Evolutionary conservation across 2,329 filamentous ascomycete species (phyloP).

Genomic region (Knoxdaviesia capensis): DNA sequence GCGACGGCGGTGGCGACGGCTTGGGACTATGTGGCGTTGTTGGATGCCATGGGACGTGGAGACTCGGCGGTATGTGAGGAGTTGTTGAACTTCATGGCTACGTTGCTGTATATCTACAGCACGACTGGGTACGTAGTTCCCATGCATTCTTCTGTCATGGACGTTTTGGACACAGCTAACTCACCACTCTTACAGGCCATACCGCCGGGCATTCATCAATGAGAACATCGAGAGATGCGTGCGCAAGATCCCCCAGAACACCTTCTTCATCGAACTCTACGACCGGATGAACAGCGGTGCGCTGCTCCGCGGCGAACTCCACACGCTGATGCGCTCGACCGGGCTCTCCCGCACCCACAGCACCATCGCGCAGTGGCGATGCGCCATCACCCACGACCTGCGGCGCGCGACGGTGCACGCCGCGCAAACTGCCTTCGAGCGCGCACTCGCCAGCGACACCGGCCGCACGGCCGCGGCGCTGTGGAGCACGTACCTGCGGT

Average conservation of each 20-base stretch:
- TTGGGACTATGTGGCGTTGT: slow-evolving; percentile 19
- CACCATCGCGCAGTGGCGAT: slow-evolving; percentile 21
- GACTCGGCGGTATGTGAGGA: slow-evolving; percentile 30
- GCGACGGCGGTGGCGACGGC: slow-evolving; percentile 23
- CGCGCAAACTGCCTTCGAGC: slow-evolving; percentile 28
- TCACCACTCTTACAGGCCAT: slow-evolving; percentile 23
- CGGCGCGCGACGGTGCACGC: slow-evolving; percentile 26
- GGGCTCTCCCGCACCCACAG: slow-evolving; percentile 20
- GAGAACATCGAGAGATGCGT: slow-evolving; percentile 40
- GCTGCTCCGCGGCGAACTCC: slow-evolving; percentile 56
- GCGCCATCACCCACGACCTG: slow-evolving; percentile 31
- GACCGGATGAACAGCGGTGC: slow-evolving; percentile 56
- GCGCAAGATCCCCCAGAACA: slow-evolving; percentile 50
- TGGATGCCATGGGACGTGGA: slow-evolving; percentile 16
- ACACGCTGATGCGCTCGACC: slow-evolving; percentile 38
- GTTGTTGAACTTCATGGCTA: slow-evolving; percentile 47
- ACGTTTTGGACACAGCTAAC: background rate
- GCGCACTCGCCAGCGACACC: slow-evolving; percentile 21
- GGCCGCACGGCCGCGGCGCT: slow-evolving; percentile 20
- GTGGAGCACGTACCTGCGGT: slow-evolving; percentile 30
- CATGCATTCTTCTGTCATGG: background rate
- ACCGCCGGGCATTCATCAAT: slow-evolving; percentile 47
- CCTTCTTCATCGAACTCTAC: slow-evolving; percentile 51
- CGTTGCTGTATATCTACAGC: slow-evolving; percentile 46
- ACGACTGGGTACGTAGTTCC: slow-evolving; percentile 25